These are phyloP conservation scores for Fusarium algeriense DNA, from an alignment of 2,329 filamentous ascomycete species.

Conservation along the genomic window DNA sequence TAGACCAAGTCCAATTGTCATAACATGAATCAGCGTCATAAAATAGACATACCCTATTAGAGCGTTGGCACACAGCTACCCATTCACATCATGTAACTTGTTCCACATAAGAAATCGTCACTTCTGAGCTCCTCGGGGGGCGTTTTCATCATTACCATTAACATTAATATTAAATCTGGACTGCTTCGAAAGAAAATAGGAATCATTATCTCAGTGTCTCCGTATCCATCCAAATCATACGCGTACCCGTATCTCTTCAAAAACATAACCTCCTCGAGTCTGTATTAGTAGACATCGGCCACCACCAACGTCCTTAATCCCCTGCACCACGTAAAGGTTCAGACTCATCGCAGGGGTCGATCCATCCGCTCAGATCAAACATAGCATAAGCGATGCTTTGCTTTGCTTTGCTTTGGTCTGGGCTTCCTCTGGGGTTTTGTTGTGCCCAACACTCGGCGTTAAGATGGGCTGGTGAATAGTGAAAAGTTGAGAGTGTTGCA, in stretches of 20 bases:
- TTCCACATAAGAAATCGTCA: neutral
- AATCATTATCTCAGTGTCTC: constrained; percentile 27
- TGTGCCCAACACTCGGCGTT: constrained; percentile 47
- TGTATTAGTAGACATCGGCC: constrained; percentile 40
- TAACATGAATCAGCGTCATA: neutral
- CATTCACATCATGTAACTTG: neutral
- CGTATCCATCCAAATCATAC: constrained; percentile 14
- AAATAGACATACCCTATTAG: neutral
- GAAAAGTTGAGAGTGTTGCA: constrained; percentile 19
- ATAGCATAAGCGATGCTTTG: neutral
- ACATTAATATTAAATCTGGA: constrained; percentile 33
- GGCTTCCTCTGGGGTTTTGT: constrained; percentile 34
- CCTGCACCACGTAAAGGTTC: constrained; percentile 48
- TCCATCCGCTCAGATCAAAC: constrained; percentile 27
- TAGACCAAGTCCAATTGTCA: neutral
- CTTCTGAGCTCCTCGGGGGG: neutral
- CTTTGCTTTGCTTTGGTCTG: neutral
- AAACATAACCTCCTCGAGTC: constrained; percentile 29
- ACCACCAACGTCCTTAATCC: constrained; percentile 39
- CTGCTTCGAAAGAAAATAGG: constrained; percentile 24
- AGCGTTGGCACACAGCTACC: neutral
- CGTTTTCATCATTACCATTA: constrained; percentile 24
- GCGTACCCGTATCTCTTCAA: constrained; percentile 12
- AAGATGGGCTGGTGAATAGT: constrained; percentile 41
- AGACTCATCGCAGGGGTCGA: constrained; percentile 44